Conservation (phyloP, 257 asterid genomes). For the Anisodus tanguticus region DNA sequence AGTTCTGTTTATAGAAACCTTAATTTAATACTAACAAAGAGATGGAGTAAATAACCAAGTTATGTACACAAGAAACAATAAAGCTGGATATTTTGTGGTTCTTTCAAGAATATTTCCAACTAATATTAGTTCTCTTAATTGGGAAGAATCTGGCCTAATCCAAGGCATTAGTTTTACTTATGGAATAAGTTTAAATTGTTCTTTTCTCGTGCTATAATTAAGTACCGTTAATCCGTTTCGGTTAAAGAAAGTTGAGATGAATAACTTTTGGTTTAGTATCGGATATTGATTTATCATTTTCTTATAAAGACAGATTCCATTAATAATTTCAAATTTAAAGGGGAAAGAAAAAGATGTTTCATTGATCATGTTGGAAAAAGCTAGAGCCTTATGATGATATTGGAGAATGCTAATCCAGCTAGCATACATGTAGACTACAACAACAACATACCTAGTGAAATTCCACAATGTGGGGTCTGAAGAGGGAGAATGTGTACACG, state of each 20-base stretch:
- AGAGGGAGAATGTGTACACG: too few relatives aligned
- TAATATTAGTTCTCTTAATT: neutral
- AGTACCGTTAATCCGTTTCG: too few relatives aligned
- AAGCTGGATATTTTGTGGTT: neutral
- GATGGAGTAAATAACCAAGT: neutral
- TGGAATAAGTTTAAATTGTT: neutral
- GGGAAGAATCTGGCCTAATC: neutral
- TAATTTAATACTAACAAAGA: too few relatives aligned
- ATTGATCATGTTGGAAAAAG: conserved; percentile 6
- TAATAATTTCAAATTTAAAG: neutral
- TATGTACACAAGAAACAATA: neutral
- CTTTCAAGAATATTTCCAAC: neutral
- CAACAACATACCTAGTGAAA: too few relatives aligned
- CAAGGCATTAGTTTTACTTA: neutral
- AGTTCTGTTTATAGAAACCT: too few relatives aligned
- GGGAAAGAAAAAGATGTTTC: neutral
- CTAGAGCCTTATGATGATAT: neutral
- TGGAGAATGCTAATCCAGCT: neutral
- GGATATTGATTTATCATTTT: too few relatives aligned
- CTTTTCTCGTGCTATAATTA: neutral
- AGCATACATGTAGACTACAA: neutral
- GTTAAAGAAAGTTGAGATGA: too few relatives aligned
- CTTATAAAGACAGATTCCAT: too few relatives aligned
- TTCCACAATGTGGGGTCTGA: too few relatives aligned
- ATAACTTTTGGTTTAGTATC: too few relatives aligned